Evolutionary conservation across 306 rosid species (phyloP), one percentile per base, ranked within the genome.

Genomic region (Luffa acutangula): DNA sequence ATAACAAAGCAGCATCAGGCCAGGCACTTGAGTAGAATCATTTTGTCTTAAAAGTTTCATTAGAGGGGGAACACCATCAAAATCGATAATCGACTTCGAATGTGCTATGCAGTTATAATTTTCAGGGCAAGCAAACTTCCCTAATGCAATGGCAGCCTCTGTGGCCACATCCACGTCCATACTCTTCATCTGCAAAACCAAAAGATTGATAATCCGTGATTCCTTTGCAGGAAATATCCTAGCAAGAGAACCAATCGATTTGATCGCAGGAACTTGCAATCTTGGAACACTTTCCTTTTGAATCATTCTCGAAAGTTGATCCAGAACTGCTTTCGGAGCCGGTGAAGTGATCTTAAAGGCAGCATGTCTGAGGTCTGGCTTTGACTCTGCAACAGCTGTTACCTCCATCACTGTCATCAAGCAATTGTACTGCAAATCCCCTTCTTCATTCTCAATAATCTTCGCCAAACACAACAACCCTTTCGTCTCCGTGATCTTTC

Each of bases 391-490:
- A 34, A 90, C 93, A 0, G 86, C 85, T 0, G 97, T 85, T 52
- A 92, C 90, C 89, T 95, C 98, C 95, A 85, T 91, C 62, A 92
- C 77, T 49, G 97, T 88, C 93, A 88, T 92, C 81, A 95, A 87
- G 83, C 96, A 92, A 79, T 91, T 92, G 21, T 82, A 9, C 84
- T 82, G 91, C 90, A 92, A 90, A 1, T 89, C 89, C 14, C 85
- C 95, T 15, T 49, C 86, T 71, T 88, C 92, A 5, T 73, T 81
- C 86, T 91, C 93, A 41, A 94, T 81, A 57, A 94, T 87, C 88
- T 89, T 92, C 0, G 98, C 97, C 78, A 94, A 76, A 86, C 93
- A 94, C 80, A 92, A 82, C 89, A 94, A 88, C 53, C 98, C 98
- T 86, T 89, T 94, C 0, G 96, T 89, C 89, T 91, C 97, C 0